Percentiles rank a stretch among this genome's conserved stretches.
Conservation (phyloP, 2,329 filamentous ascomycete genomes). For the Plectosphaerella plurivora region DNA sequence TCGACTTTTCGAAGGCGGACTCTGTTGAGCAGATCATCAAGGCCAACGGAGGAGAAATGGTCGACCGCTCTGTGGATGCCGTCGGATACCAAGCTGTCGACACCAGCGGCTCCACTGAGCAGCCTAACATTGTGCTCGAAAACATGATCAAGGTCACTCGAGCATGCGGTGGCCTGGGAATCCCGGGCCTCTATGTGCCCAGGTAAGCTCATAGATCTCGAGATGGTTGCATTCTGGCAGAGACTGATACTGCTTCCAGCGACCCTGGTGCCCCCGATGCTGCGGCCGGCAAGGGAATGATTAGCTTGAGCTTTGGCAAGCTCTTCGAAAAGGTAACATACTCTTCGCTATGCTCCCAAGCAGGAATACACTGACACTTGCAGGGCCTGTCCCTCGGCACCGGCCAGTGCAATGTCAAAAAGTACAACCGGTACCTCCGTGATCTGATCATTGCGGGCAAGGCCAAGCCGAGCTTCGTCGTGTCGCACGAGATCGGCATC, state of each 20-base stretch:
- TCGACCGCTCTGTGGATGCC: constrained; percentile 60
- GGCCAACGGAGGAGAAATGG: constrained; percentile 49
- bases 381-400: constrained; percentile 56
- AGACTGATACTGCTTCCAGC: constrained; percentile 24
- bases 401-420: constrained; percentile 65
- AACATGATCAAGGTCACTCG: constrained; percentile 60
- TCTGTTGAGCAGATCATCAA: constrained; percentile 57
- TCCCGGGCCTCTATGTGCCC: constrained; percentile 48
- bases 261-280: constrained; percentile 61
- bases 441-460: constrained; percentile 61
- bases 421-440: constrained; percentile 61
- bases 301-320: constrained; percentile 62
- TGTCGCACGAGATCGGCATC: constrained; percentile 59
- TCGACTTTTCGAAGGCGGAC: constrained; percentile 57
- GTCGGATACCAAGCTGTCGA: constrained; percentile 58
- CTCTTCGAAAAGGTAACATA: constrained; percentile 58
- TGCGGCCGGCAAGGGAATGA: constrained; percentile 57
- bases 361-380: no score
- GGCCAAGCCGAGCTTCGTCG: constrained; percentile 63
- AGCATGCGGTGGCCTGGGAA: constrained; percentile 56
- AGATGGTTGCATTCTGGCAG: background rate
- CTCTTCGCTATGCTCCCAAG: no score
- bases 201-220: constrained; percentile 13
- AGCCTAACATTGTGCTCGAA: constrained; percentile 59
- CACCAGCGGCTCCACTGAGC: constrained; percentile 50